Percentiles rank a stretch among this genome's conserved stretches.
These are phyloP conservation scores for Globisporangium apiculatum DNA, from an alignment of 352 stramenopile genomes.

Conservation along the genomic window DNA sequence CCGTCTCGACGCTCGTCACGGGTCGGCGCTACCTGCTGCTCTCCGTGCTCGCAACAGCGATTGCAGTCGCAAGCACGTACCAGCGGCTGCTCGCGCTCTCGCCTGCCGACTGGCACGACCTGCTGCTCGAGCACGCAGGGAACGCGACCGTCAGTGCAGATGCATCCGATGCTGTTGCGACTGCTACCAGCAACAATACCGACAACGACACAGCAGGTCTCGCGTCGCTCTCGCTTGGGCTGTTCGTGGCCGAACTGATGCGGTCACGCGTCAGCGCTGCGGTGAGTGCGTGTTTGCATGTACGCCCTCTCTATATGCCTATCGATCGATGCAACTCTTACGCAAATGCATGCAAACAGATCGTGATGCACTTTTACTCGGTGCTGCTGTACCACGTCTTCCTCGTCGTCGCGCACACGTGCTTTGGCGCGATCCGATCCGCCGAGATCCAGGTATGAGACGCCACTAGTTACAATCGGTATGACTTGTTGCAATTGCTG, in stretches of 20 bases:
- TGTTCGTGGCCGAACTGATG: conserved; percentile 40
- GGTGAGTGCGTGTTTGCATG: conserved; percentile 22
- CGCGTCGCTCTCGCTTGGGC: conserved; percentile 6
- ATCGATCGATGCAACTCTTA: conserved; percentile 1
- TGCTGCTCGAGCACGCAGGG: conserved; percentile 9
- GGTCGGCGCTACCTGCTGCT: conserved; percentile 58
- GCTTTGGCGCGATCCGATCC: conserved; percentile 38
- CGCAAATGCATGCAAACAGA: conserved; percentile 22
- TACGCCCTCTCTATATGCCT: too few relatives aligned
- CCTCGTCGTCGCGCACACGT: conserved; percentile 32
- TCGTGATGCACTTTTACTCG: conserved; percentile 64
- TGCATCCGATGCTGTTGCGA: neutral
- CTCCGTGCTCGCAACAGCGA: conserved; percentile 44
- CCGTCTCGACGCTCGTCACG: conserved; percentile 36
- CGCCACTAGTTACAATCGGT: neutral
- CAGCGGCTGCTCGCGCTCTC: conserved; percentile 26
- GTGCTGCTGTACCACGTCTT: conserved; percentile 65
- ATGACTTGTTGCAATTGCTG: neutral
- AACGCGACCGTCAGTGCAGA: conserved; percentile 4
- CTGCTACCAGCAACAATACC: neutral
- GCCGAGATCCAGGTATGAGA: conserved; percentile 45
- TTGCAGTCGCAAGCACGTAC: conserved; percentile 37
- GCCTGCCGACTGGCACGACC: conserved; percentile 7
- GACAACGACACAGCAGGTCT: neutral
- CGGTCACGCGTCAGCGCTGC: conserved; percentile 45